Evolutionary conservation across 495 filamentous ascomycete genomes (phyloP).

Genomic region (Penicillium canescens): DNA sequence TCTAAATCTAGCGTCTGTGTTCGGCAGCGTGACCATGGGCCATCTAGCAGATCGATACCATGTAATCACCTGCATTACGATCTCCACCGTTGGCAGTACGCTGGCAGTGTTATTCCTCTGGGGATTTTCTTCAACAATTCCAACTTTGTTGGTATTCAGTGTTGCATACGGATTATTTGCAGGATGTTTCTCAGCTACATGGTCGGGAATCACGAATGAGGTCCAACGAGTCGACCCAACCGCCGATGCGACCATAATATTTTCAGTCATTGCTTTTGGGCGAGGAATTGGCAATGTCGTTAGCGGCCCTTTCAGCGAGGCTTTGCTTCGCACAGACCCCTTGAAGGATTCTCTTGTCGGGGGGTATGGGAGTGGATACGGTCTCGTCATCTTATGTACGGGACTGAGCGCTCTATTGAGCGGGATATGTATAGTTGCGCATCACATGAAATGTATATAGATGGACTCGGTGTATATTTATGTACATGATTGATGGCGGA

Average conservation of each 20-base stretch:
- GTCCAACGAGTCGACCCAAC: constrained; percentile 36
- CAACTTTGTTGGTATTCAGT: constrained; percentile 57
- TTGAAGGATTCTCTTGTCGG: constrained; percentile 20
- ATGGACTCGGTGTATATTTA: neutral
- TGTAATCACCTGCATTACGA: constrained; percentile 53
- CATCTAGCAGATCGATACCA: constrained; percentile 54
- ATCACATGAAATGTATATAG: constrained; percentile 8
- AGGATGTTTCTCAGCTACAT: constrained; percentile 55
- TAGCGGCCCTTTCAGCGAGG: constrained; percentile 59
- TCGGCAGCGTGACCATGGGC: constrained; percentile 60
- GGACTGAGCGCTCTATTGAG: constrained; percentile 36
- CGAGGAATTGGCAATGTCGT: constrained; percentile 61
- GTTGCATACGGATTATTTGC: constrained; percentile 66
- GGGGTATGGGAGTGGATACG: constrained; percentile 43
- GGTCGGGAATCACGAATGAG: constrained; percentile 57
- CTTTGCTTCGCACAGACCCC: constrained; percentile 36
- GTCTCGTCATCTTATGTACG: constrained; percentile 41
- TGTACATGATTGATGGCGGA: neutral
- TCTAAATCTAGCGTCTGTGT: constrained; percentile 53
- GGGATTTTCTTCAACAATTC: constrained; percentile 55
- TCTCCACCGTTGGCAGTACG: constrained; percentile 54
- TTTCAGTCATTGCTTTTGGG: constrained; percentile 55
- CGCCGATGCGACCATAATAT: constrained; percentile 52
- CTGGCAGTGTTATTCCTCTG: constrained; percentile 61
- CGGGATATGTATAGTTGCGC: constrained; percentile 29